A percentile compares a stretch with the other conserved stretches of the same genome.
Evolutionary conservation across 495 filamentous ascomycete genomes (phyloP).

Genomic region (Aspergillus heteromorphus): DNA sequence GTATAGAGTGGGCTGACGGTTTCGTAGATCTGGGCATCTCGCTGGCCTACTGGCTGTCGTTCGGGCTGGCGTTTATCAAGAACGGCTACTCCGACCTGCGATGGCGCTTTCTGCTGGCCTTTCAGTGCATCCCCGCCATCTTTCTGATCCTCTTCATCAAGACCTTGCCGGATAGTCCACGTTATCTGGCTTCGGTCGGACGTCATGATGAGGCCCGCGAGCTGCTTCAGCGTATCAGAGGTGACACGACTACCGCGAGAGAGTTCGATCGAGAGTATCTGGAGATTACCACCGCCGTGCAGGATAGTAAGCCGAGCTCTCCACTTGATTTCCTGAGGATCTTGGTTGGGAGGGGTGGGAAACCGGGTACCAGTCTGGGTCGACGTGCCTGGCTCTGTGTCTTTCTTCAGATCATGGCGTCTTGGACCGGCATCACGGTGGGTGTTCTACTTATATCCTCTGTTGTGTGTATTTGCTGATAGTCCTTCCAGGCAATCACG

Average conservation of each 20-base stretch:
- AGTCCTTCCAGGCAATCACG: constrained; percentile 28
- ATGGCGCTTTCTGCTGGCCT: constrained; percentile 52
- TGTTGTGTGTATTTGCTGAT: constrained; percentile 4
- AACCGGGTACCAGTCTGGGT: constrained; percentile 27
- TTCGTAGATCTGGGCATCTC: constrained; percentile 50
- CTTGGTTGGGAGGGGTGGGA: constrained; percentile 27
- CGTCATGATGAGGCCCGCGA: constrained; percentile 36
- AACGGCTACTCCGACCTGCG: constrained; percentile 45
- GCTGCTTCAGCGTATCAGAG: constrained; percentile 25
- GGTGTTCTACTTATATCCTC: constrained; percentile 22
- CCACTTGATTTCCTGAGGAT: constrained; percentile 36
- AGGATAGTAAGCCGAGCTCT: constrained; percentile 30
- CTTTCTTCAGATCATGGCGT: constrained; percentile 51
- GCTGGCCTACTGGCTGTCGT: constrained; percentile 59
- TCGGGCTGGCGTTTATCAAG: constrained; percentile 49
- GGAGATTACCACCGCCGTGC: constrained; percentile 32
- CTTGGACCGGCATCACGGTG: constrained; percentile 48
- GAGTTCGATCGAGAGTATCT: constrained; percentile 35
- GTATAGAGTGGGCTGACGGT: constrained; percentile 5
- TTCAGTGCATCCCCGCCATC: constrained; percentile 50
- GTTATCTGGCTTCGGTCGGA: constrained; percentile 37
- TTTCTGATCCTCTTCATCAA: constrained; percentile 45
- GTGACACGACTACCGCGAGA: constrained; percentile 15
- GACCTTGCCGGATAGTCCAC: constrained; percentile 44
- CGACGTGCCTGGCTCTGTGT: constrained; percentile 45